Base-by-base conservation (phyloP, 2,329 filamentous ascomycete genomes). In the Neoascochyta sp. region DNA sequence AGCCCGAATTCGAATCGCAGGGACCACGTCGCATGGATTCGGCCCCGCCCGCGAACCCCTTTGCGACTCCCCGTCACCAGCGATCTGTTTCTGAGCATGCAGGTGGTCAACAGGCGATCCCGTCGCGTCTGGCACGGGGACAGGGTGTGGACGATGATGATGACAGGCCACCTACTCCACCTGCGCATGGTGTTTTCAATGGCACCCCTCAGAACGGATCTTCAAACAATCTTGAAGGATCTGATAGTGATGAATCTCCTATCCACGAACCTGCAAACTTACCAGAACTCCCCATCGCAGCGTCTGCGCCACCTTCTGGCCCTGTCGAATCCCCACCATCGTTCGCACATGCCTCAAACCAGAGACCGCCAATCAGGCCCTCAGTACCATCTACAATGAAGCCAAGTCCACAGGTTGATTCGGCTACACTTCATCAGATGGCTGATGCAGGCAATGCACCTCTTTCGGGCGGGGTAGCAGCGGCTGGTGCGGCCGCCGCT, bases 351-450 rank as follows among this genome's bases (percentile, higher is more conserved):
- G 73, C 75, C 20, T 78, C 88, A 9, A 78, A 83, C 38, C 75
- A 82, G 29, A 75, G 78, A 27, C 88, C 88, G 4, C 69, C 72
- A 1, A 79, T 75, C 36, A 78, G 78, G 40, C 85, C 85, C 0
- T 79, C 84, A 47, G 78, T 86, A 35, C 81, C 86, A 54, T 38
- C 35, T n/a, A 71, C 90, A 50, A 81, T 85, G 41, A 80, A 80
- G 43, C 86, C 85, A 29, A 92, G 87, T 47, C 88, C 83, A 47
- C 81, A 87, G 13, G 80, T 96, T 59, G 95, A 92, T 15, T 76
- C 74, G 46, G 80, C 80, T 1, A 96, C 90, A 1, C 70, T 95
- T 24, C 75, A 81, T 24, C 87, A 95, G 56, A 72, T 96, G 57
- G 79, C 78, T 17, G 83, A 81, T 45, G 83, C 83, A 24, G 78